Percentiles rank a stretch among this genome's conserved stretches.
phyloP scores from a whole-genome alignment of 225 moss, liverwort and hornwort genomes.

The Physcomitrium patens region DNA sequence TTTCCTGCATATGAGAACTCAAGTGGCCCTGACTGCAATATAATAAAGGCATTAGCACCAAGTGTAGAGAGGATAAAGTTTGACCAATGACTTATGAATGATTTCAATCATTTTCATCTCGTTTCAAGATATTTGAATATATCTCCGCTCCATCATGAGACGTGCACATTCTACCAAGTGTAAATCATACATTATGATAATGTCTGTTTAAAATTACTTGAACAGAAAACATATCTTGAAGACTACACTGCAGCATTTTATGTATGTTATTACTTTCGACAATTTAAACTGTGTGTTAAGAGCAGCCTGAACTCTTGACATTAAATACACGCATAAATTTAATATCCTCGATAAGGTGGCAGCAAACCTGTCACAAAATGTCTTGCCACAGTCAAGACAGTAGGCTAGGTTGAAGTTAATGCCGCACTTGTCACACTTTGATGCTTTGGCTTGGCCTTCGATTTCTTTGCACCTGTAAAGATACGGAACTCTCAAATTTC shows the following conservation, averaged over 20 bases:
- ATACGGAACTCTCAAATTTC: not conserved
- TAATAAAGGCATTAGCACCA: constrained; percentile 16
- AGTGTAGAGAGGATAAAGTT: constrained; percentile 7
- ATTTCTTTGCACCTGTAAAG: constrained; percentile 63
- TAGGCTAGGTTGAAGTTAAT: constrained; percentile 56
- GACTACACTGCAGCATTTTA: not conserved
- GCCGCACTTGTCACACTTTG: constrained; percentile 60
- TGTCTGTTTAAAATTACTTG: not conserved
- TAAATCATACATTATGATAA: not conserved
- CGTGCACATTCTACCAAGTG: not conserved
- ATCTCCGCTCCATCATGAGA: not conserved
- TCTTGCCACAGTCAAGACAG: constrained; percentile 64
- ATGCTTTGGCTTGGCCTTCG: constrained; percentile 33
- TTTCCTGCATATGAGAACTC: constrained; percentile 54
- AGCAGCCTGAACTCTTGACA: not conserved
- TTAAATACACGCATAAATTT: not conserved
- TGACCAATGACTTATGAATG: not conserved
- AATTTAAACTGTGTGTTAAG: not conserved
- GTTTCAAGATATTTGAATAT: not conserved
- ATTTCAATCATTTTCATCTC: not conserved
- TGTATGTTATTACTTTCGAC: not conserved
- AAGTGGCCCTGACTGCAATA: constrained; percentile 66
- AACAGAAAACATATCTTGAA: not conserved
- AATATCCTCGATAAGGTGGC: constrained; percentile 6
- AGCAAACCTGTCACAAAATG: constrained; percentile 68